phyloP scores from a whole-genome alignment of 2,329 filamentous ascomycete genomes.

The Geosmithia flava region DNA sequence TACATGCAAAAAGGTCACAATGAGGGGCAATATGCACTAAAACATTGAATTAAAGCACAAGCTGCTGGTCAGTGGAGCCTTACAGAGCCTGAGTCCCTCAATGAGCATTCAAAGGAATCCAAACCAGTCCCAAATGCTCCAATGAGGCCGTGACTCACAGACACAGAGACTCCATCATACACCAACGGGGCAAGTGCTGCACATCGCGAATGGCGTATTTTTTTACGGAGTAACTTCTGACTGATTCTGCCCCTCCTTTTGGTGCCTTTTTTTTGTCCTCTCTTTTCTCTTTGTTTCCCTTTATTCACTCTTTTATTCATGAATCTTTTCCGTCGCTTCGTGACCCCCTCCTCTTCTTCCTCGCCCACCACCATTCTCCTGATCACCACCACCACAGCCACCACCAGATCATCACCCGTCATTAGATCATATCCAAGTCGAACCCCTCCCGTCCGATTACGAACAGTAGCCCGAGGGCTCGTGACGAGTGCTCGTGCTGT shows the following conservation, averaged over 20 bases:
- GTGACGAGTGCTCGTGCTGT: conserved; percentile 12
- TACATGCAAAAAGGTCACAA: not conserved
- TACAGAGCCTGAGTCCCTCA: too few species aligned
- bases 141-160: not conserved
- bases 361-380: not conserved
- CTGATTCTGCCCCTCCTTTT: not conserved
- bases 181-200: not conserved
- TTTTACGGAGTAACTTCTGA: too few species aligned
- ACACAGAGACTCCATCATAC: not conserved
- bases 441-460: not conserved
- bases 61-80: not conserved
- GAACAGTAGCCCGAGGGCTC: conserved; percentile 1
- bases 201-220: not conserved
- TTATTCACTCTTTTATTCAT: conserved; percentile 15
- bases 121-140: not conserved
- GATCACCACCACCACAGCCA: not conserved
- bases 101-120: not conserved
- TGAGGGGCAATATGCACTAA: not conserved
- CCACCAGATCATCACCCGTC: not conserved
- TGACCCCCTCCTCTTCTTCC: not conserved
- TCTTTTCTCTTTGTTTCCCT: conserved; percentile 5
- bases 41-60: not conserved
- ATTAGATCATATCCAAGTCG: not conserved
- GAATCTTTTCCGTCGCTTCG: conserved; percentile 10
- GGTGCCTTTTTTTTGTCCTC: conserved; percentile 2